Conservation (phyloP, 371 early-diverging fungal species). For the Dinochytrium kinnereticum region DNA sequence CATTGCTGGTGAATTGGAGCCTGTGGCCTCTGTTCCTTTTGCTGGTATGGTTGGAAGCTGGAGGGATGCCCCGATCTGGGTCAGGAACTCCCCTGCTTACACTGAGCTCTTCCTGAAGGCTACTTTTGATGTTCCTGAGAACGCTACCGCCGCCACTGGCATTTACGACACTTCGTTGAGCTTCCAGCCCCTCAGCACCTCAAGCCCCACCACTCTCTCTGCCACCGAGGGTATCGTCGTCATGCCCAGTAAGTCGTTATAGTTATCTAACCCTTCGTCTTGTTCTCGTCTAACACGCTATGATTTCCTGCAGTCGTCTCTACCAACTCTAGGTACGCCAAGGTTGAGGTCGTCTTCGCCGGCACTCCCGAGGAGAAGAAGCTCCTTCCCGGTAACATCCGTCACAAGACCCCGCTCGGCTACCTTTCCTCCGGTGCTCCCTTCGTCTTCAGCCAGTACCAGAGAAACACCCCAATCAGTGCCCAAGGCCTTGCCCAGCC, state of each 20-base stretch:
- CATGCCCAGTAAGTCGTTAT: not conserved
- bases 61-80: constrained; percentile 20
- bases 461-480: not conserved
- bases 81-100: not conserved
- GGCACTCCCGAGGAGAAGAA: not conserved
- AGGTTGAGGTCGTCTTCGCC: constrained; percentile 8
- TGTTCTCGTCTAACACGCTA: not conserved
- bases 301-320: not conserved
- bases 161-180: not conserved
- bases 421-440: not conserved
- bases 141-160: not conserved
- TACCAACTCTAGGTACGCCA: constrained; percentile 12
- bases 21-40: constrained; percentile 30
- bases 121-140: not conserved
- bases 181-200: not conserved
- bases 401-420: constrained; percentile 19
- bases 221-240: not conserved
- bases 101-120: not conserved
- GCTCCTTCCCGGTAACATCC: not conserved
- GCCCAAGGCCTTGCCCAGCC: not conserved
- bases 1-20: not conserved
- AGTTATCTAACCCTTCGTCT: not conserved
- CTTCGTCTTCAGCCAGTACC: not conserved
- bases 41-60: constrained; percentile 33
- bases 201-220: not conserved